Evolutionary conservation across 2,329 filamentous ascomycete genomes (phyloP).

Genomic region (Diaporthe ilicicola): DNA sequence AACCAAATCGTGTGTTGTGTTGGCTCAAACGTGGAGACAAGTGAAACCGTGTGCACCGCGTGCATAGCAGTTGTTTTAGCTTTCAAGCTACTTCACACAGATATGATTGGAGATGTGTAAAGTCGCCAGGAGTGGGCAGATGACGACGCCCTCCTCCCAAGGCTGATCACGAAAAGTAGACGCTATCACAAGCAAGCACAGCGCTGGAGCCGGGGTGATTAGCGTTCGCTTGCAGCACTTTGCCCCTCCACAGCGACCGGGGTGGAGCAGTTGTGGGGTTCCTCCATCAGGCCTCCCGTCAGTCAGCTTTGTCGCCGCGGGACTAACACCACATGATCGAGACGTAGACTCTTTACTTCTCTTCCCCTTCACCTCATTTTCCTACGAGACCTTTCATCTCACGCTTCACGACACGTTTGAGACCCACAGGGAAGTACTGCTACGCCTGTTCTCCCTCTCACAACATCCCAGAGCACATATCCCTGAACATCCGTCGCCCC

Average conservation of each 20-base stretch:
- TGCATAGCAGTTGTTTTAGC: too few relatives aligned
- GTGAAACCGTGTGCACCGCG: constrained; percentile 8
- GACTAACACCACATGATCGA: constrained; percentile 23
- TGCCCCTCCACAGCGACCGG: constrained; percentile 9
- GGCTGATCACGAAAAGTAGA: neutral
- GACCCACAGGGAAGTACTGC: neutral
- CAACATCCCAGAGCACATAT: neutral
- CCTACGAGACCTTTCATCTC: neutral
- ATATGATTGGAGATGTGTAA: too few relatives aligned
- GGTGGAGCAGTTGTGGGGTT: constrained; percentile 23
- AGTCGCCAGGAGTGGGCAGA: neutral
- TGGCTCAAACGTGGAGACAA: neutral
- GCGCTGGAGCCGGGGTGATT: constrained; percentile 13
- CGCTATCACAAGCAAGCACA: constrained; percentile 13
- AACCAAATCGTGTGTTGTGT: constrained; percentile 2
- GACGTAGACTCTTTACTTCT: neutral
- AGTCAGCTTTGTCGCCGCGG: constrained; percentile 19
- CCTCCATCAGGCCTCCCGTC: constrained; percentile 15
- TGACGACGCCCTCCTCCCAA: constrained; percentile 1
- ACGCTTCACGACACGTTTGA: neutral
- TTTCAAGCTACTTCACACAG: too few relatives aligned
- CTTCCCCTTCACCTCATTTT: neutral
- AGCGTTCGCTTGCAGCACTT: constrained; percentile 18
- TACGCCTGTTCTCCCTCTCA: neutral
- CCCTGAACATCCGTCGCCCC: neutral